A percentile compares a stretch with the other conserved stretches of the same genome.
Conservation (phyloP, 2,329 filamentous ascomycete genomes). For the Ceratocystis lukuohia region DNA sequence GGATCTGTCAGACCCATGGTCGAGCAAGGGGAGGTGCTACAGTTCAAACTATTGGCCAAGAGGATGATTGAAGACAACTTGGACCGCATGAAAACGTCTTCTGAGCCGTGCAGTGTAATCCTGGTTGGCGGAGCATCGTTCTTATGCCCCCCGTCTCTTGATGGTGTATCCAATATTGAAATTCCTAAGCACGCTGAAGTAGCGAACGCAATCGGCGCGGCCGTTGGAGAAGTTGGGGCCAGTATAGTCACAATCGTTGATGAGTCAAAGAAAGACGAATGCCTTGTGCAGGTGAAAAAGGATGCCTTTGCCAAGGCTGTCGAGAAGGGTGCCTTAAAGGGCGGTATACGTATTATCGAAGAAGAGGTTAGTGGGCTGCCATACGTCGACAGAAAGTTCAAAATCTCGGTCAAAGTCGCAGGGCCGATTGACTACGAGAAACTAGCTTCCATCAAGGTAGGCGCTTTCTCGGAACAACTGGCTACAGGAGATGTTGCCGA, state of each 20-base stretch:
- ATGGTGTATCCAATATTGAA: constrained; percentile 21
- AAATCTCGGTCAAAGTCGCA: constrained; percentile 22
- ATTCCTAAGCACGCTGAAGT: constrained; percentile 21
- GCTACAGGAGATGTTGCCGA: background rate
- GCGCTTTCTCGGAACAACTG: background rate
- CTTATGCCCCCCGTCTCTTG: constrained; percentile 20
- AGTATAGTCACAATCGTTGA: constrained; percentile 21
- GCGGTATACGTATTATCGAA: constrained; percentile 20
- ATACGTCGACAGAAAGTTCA: constrained; percentile 22
- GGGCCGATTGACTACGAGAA: constrained; percentile 20
- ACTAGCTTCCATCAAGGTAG: constrained; percentile 17
- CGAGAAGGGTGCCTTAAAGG: constrained; percentile 20
- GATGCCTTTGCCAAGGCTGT: constrained; percentile 20
- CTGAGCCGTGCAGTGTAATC: constrained; percentile 21
- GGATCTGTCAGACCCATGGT: constrained; percentile 21
- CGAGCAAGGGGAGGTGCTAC: constrained; percentile 21
- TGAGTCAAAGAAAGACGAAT: constrained; percentile 19
- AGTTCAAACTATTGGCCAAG: constrained; percentile 17
- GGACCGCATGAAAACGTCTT: constrained; percentile 22
- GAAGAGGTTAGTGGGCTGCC: constrained; percentile 22
- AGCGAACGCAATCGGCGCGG: constrained; percentile 23
- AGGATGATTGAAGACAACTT: constrained; percentile 22
- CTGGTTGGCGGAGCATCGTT: constrained; percentile 23
- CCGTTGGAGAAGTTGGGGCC: constrained; percentile 22
- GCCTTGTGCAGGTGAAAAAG: constrained; percentile 20